Percentiles rank a stretch among this genome's conserved stretches.
These are phyloP conservation scores for Hypoxylon cercidicola DNA, from an alignment of 495 filamentous ascomycete species.

Conservation along the genomic window DNA sequence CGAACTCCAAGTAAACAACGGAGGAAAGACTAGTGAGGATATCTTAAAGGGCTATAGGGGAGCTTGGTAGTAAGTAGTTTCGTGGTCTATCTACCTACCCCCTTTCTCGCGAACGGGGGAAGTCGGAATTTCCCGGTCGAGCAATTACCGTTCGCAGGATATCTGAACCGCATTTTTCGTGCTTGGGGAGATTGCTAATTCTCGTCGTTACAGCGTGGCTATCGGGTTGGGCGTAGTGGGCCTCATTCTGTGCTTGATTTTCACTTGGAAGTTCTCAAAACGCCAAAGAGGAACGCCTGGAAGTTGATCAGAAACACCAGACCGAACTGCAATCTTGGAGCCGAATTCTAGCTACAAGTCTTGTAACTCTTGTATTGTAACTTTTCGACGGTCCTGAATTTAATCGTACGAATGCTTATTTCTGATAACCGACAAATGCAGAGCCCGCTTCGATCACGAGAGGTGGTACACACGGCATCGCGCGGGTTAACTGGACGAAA, in stretches of 20 bases:
- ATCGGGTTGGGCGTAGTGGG: slow-evolving; percentile 41
- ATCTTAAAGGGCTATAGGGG: slow-evolving; percentile 54
- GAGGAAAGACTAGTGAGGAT: slow-evolving; percentile 46
- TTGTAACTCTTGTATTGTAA: not conserved
- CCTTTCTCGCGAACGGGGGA: not conserved
- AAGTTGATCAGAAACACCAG: slow-evolving; percentile 3
- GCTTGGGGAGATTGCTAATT: slow-evolving; percentile 9
- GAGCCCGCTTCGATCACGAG: not conserved
- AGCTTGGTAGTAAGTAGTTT: slow-evolving; percentile 47
- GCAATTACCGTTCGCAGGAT: not conserved
- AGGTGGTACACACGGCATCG: slow-evolving; percentile 13
- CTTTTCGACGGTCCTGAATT: not conserved
- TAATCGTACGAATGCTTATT: slow-evolving; percentile 11
- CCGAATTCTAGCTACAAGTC: not conserved
- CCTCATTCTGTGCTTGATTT: slow-evolving; percentile 36
- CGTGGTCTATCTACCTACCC: not conserved
- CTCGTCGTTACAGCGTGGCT: slow-evolving; percentile 26
- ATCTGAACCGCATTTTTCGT: not conserved
- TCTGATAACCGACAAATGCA: not conserved
- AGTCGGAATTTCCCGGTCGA: not conserved
- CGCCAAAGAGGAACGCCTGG: slow-evolving; percentile 10
- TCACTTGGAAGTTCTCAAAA: slow-evolving; percentile 44
- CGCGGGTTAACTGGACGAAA: not conserved
- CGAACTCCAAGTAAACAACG: slow-evolving; percentile 50
- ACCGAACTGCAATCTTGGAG: not conserved